phyloP scores from a whole-genome alignment of 1,139 yeast genomes.

The Blastobotrys arbuscula region DNA sequence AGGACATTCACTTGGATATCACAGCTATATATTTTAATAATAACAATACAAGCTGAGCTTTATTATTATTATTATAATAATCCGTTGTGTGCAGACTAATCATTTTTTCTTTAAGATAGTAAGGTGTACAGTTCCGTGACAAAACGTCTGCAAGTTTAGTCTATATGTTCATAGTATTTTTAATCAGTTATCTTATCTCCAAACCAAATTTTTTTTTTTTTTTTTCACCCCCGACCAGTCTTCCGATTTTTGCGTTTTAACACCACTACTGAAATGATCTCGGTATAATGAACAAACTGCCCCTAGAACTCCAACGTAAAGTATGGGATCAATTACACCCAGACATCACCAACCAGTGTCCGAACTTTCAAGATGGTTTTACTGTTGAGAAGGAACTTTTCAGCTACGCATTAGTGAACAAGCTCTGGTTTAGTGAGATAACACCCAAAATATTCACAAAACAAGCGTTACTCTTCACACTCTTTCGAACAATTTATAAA shows the following conservation, averaged over 20 bases:
- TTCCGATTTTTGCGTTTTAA: too few species aligned
- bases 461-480: not conserved
- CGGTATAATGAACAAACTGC: not conserved
- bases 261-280: too few species aligned
- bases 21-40: not conserved
- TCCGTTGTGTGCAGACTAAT: not conserved
- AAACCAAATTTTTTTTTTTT: too few species aligned
- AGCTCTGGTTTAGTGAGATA: not conserved
- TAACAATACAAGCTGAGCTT: too few species aligned
- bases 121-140: not conserved
- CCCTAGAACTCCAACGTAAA: not conserved
- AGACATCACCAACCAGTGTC: not conserved
- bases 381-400: not conserved
- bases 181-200: not conserved
- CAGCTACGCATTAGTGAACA: not conserved
- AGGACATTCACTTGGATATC: conserved; percentile 2
- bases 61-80: too few species aligned
- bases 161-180: not conserved
- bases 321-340: too few species aligned
- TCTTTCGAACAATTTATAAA: not conserved
- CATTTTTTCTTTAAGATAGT: not conserved
- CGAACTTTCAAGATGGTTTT: not conserved
- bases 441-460: not conserved
- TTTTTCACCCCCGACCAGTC: too few species aligned
- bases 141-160: not conserved